Percentiles rank a stretch among this genome's conserved stretches.
Conservation (phyloP, 208 protist genomes). For the Crithidia thermophila region DNA sequence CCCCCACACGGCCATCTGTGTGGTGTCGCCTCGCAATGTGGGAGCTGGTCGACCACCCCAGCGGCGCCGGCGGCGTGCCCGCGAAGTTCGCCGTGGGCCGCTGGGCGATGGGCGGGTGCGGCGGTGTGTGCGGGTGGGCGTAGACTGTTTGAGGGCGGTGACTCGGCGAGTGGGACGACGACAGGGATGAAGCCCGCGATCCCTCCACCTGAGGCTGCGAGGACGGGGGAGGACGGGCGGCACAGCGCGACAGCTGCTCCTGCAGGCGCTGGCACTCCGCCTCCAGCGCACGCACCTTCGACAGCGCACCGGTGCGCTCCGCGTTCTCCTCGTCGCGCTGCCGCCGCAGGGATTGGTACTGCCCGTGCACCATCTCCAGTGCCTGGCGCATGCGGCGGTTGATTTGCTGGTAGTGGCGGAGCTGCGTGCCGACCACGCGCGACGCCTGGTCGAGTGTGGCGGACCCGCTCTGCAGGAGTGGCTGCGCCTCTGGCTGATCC, state of each 20-base stretch:
- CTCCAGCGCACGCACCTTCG: conserved; percentile 16
- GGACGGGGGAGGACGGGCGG: background rate
- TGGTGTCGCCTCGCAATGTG: conserved; percentile 44
- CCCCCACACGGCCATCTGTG: background rate
- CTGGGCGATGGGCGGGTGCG: background rate
- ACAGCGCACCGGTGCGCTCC: conserved; percentile 1
- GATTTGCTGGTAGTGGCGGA: conserved; percentile 62
- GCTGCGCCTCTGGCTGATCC: conserved; percentile 40
- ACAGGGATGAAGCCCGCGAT: background rate
- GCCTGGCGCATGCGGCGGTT: conserved; percentile 68
- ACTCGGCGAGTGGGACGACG: no score
- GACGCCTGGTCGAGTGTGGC: conserved; percentile 28
- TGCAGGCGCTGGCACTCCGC: conserved; percentile 17
- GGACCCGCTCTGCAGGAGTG: conserved; percentile 47
- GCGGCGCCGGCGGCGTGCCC: conserved; percentile 27
- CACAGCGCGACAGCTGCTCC: conserved; percentile 10
- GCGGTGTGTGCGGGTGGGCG: background rate
- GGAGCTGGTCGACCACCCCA: conserved; percentile 65
- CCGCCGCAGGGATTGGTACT: conserved; percentile 38
- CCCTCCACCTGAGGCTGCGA: background rate
- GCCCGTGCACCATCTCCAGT: conserved; percentile 59
- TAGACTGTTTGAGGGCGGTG: no score
- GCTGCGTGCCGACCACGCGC: conserved; percentile 58
- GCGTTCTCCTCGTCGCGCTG: conserved; percentile 18
- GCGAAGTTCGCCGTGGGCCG: background rate